Conservation (phyloP, 2,329 filamentous ascomycete species). For the Podosphaera fusca region DNA sequence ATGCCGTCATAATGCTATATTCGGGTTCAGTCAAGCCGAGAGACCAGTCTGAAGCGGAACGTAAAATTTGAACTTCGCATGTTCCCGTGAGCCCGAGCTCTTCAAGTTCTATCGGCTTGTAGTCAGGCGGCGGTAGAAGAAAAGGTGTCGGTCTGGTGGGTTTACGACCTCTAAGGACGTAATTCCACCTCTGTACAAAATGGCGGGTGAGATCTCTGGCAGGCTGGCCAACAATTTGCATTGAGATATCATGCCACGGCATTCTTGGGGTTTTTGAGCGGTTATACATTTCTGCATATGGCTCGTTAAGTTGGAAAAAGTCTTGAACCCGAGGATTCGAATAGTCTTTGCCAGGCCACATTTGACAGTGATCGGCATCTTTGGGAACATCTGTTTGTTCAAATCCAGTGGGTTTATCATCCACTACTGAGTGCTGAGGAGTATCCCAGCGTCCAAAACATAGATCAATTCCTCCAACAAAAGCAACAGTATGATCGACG, state of each 20-base stretch:
- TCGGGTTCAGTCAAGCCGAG: slow-evolving; percentile 72
- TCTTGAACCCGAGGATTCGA: slow-evolving; percentile 90
- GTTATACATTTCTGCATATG: slow-evolving; percentile 98
- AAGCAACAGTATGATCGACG: slow-evolving; percentile 86
- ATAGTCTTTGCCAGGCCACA: slow-evolving; percentile 96
- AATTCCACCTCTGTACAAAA: slow-evolving; percentile 97
- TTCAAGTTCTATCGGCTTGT: slow-evolving; percentile 65
- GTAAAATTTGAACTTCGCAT: slow-evolving; percentile 86
- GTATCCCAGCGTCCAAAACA: slow-evolving; percentile 97
- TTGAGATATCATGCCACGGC: slow-evolving; percentile 96
- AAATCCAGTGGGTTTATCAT: slow-evolving; percentile 90
- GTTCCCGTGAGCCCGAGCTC: slow-evolving; percentile 74
- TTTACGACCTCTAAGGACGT: slow-evolving; percentile 76
- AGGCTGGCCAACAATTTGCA: slow-evolving; percentile 94
- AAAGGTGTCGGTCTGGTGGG: slow-evolving; percentile 87
- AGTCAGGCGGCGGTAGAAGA: slow-evolving; percentile 79
- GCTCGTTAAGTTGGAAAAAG: slow-evolving; percentile 79
- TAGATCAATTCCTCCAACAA: slow-evolving; percentile 84
- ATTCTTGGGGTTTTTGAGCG: slow-evolving; percentile 70
- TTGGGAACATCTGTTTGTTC: slow-evolving; percentile 55
- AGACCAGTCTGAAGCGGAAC: slow-evolving; percentile 80
- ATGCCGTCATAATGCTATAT: slow-evolving; percentile 88
- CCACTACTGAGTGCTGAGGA: slow-evolving; percentile 70
- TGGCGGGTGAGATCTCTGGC: slow-evolving; percentile 83
- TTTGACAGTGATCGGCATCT: slow-evolving; percentile 81